These are phyloP conservation scores for Podila clonocystis DNA, from an alignment of 192 early-diverging fungal genomes.

Conservation along the genomic window DNA sequence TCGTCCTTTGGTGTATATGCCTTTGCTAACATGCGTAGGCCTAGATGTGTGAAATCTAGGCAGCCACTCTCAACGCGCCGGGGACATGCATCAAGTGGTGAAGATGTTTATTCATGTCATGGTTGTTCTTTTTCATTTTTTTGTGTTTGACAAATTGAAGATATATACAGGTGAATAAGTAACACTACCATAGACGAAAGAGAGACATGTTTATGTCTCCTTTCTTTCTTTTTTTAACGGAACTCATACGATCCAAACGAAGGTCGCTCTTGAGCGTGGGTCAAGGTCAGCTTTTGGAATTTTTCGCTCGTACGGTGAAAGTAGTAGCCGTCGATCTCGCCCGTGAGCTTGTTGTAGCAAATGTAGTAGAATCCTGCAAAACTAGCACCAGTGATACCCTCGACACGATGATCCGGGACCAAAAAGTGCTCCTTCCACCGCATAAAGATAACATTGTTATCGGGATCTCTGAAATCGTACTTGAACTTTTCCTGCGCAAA, in stretches of 20 bases:
- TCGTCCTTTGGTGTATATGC: too few relatives aligned
- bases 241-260: neutral
- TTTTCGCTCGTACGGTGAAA: slow-evolving; percentile 67
- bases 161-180: slow-evolving; percentile 1
- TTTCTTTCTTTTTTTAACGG: neutral
- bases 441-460: slow-evolving; percentile 82
- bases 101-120: too few relatives aligned
- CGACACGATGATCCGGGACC: slow-evolving; percentile 86
- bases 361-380: slow-evolving; percentile 94
- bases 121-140: too few relatives aligned
- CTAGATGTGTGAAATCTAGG: too few relatives aligned
- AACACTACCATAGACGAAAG: neutral
- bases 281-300: slow-evolving; percentile 25
- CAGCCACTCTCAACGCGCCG: too few relatives aligned
- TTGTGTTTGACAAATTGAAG: too few relatives aligned
- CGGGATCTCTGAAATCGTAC: slow-evolving; percentile 8
- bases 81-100: too few relatives aligned
- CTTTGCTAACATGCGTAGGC: too few relatives aligned
- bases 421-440: slow-evolving; percentile 95
- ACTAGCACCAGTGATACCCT: slow-evolving; percentile 80
- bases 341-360: slow-evolving; percentile 71
- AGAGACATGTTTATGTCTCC: neutral
- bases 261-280: neutral
- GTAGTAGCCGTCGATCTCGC: slow-evolving; percentile 71
- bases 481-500: slow-evolving; percentile 20